Conservation (phyloP, 495 filamentous ascomycete genomes). For the Trichocladium uniseriatum region DNA sequence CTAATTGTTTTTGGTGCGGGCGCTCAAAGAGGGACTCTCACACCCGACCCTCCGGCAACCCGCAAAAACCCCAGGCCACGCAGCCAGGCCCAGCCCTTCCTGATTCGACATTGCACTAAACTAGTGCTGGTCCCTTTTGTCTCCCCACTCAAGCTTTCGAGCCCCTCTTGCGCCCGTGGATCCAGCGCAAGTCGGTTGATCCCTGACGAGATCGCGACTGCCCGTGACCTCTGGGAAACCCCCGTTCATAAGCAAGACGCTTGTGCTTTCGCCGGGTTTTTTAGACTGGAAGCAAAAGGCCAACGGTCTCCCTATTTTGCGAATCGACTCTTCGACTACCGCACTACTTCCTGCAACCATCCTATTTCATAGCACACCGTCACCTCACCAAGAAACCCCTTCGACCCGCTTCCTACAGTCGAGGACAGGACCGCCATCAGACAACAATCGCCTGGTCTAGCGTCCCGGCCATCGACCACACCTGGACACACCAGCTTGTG, state of each 20-base stretch:
- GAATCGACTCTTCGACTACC: too few relatives aligned
- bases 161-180: not conserved
- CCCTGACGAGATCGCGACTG: not conserved
- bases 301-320: too few relatives aligned
- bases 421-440: too few relatives aligned
- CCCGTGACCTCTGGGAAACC: not conserved
- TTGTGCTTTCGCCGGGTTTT: too few relatives aligned
- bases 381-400: too few relatives aligned
- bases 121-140: not conserved
- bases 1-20: slow-evolving; percentile 10
- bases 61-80: not conserved
- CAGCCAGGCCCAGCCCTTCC: not conserved
- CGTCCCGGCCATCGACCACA: too few relatives aligned
- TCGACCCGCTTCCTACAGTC: too few relatives aligned
- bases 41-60: not conserved
- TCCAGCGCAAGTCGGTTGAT: not conserved
- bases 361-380: too few relatives aligned
- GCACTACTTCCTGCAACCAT: too few relatives aligned
- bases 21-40: not conserved
- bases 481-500: too few relatives aligned
- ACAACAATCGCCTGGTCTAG: too few relatives aligned
- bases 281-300: too few relatives aligned
- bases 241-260: not conserved
- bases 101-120: slow-evolving; percentile 1
- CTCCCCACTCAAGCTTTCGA: not conserved